Evolutionary conservation across 2,329 filamentous ascomycete species (phyloP).

Genomic region (Neopestalotiopsis sp.): DNA sequence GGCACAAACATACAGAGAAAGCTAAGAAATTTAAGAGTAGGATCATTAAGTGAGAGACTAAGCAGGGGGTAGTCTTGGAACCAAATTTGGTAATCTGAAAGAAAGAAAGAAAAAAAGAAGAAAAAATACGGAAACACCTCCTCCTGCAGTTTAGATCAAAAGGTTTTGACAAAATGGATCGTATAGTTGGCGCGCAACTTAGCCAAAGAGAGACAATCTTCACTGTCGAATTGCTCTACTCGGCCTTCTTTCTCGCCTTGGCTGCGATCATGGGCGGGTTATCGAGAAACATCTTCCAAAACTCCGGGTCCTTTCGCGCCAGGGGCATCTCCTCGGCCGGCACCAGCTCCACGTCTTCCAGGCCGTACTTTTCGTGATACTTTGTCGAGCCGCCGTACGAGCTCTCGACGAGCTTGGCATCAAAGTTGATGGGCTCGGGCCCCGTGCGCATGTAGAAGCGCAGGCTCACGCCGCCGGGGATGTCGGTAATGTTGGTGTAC

Average conservation of each 20-base stretch:
- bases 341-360: conserved; percentile 28
- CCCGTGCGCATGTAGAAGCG: conserved; percentile 19
- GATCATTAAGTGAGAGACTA: too few relatives aligned
- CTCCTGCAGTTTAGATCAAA: too few relatives aligned
- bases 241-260: conserved; percentile 23
- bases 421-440: conserved; percentile 23
- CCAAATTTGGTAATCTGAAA: too few relatives aligned
- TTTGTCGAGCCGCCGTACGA: conserved; percentile 28
- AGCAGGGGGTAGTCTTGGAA: too few relatives aligned
- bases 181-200: too few relatives aligned
- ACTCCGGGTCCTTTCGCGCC: conserved; percentile 27
- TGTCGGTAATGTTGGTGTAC: conserved; percentile 23
- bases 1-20: too few relatives aligned
- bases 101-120: too few relatives aligned
- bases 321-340: conserved; percentile 26
- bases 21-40: too few relatives aligned
- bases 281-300: conserved; percentile 30
- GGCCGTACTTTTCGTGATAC: conserved; percentile 27
- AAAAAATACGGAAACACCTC: too few relatives aligned
- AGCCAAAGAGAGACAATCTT: neutral
- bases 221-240: neutral
- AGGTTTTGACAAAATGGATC: too few relatives aligned
- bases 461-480: conserved; percentile 27
- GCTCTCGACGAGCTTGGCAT: conserved; percentile 25
- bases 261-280: conserved; percentile 27